phyloP scores from a whole-genome alignment of 163 green algal species.

The Scenedesmus sp. region DNA sequence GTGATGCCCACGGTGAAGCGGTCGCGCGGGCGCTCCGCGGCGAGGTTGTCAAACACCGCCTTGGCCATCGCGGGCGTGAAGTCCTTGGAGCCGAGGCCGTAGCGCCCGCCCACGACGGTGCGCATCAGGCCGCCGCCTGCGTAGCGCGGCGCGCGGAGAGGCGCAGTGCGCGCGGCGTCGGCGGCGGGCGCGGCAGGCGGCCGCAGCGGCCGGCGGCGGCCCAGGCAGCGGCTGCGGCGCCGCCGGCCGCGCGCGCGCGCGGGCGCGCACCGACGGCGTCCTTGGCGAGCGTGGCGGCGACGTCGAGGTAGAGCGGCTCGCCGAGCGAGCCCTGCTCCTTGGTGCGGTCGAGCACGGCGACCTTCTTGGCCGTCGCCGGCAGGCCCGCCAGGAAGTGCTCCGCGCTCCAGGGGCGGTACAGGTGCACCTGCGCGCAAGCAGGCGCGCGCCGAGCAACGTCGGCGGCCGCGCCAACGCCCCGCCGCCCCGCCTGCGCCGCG shows the following conservation, averaged over 20 bases:
- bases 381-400: conserved; percentile 57
- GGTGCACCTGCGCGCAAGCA: conserved; percentile 48
- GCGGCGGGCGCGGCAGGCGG: no score
- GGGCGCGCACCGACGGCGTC: conserved; percentile 21
- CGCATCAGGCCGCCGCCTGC: conserved; percentile 28
- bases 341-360: conserved; percentile 65
- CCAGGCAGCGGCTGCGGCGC: no score
- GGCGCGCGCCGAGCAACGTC: no score
- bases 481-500: no score
- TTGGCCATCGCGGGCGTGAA: conserved; percentile 67
- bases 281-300: conserved; percentile 47
- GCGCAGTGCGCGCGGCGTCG: neutral
- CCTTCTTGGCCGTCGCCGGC: conserved; percentile 46
- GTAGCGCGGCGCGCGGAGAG: neutral
- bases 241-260: neutral
- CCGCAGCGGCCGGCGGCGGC: no score
- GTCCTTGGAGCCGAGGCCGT: conserved; percentile 70
- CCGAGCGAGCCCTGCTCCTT: conserved; percentile 61
- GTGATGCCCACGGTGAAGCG: conserved; percentile 52
- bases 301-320: conserved; percentile 67
- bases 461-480: no score
- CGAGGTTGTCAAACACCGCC: conserved; percentile 64
- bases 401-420: conserved; percentile 64
- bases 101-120: conserved; percentile 62
- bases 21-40: conserved; percentile 24